Percentiles rank a stretch among this genome's conserved stretches.
Conservation (phyloP, 768 basidiomycete genomes). For the Mycena indigotica region DNA sequence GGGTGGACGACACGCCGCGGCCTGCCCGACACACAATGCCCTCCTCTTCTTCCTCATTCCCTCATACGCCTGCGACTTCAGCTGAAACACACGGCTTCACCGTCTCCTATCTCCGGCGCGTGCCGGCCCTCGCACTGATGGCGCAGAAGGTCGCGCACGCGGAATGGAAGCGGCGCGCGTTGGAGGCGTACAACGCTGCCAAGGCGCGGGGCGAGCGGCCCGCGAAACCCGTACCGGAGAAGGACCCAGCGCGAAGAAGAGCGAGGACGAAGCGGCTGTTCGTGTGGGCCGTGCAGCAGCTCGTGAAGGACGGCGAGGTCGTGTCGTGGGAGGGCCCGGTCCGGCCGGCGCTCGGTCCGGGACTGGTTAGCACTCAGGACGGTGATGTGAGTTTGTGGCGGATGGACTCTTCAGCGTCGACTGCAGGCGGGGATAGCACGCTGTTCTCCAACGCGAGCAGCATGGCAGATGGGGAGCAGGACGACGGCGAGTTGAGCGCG, state of each 20-base stretch:
- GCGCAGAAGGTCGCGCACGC: slow-evolving; percentile 66
- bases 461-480: slow-evolving; percentile 20
- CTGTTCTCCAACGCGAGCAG: slow-evolving; percentile 31
- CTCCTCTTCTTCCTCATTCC: slow-evolving; percentile 5
- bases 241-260: slow-evolving; percentile 30
- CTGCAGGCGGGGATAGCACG: slow-evolving; percentile 30
- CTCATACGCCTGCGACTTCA: background rate
- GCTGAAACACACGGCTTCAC: slow-evolving; percentile 53
- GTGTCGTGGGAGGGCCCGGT: slow-evolving; percentile 72
- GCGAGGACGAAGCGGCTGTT: slow-evolving; percentile 71
- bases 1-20: slow-evolving; percentile 29
- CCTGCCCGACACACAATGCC: slow-evolving; percentile 20
- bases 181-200: slow-evolving; percentile 48
- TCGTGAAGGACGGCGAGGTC: slow-evolving; percentile 73
- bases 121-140: slow-evolving; percentile 69
- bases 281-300: slow-evolving; percentile 59
- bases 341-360: slow-evolving; percentile 25
- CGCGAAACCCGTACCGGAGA: slow-evolving; percentile 6
- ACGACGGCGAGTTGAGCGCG: slow-evolving; percentile 59
- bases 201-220: slow-evolving; percentile 28
- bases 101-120: slow-evolving; percentile 73
- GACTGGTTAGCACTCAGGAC: background rate
- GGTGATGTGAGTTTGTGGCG: slow-evolving; percentile 52
- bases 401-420: slow-evolving; percentile 31
- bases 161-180: slow-evolving; percentile 55